Conservation (phyloP, 257 asterid species). For the Salvia miltiorrhiza region DNA sequence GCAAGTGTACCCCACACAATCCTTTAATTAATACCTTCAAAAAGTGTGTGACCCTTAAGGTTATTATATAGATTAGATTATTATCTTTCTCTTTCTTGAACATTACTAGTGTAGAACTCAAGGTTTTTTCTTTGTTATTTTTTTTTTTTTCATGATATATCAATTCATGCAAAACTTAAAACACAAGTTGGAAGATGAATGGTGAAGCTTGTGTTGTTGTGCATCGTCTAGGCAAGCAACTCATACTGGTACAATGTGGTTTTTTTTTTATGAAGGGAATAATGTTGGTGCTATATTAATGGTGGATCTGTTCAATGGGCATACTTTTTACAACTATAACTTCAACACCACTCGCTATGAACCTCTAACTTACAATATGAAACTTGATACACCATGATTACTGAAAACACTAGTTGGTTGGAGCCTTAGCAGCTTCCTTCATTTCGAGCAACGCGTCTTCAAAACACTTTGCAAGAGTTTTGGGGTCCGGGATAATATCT, state of each 20-base stretch:
- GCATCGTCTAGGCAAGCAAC: too few species aligned
- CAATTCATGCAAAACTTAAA: neutral
- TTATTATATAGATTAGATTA: too few species aligned
- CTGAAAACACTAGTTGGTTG: neutral
- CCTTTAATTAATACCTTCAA: too few species aligned
- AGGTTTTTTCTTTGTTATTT: neutral
- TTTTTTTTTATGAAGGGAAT: neutral
- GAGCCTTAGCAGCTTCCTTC: slow-evolving; percentile 48
- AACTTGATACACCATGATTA: too few species aligned
- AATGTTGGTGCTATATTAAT: neutral
- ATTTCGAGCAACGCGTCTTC: slow-evolving; percentile 61
- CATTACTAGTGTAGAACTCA: neutral
- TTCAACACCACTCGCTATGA: too few species aligned
- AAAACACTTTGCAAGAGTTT: slow-evolving; percentile 60
- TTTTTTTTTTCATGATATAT: neutral
- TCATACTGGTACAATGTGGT: too few species aligned
- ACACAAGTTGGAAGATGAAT: neutral
- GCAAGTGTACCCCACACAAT: too few species aligned
- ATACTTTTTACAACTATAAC: too few species aligned
- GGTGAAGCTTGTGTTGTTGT: too few species aligned
- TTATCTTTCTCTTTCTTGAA: neutral
- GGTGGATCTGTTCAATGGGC: neutral
- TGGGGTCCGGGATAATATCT: slow-evolving; percentile 71
- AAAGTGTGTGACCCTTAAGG: too few species aligned
- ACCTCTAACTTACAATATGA: too few species aligned